These are phyloP conservation scores for Echeveria elegans DNA, from an alignment of 164 flowering plant genomes.

Conservation along the genomic window DNA sequence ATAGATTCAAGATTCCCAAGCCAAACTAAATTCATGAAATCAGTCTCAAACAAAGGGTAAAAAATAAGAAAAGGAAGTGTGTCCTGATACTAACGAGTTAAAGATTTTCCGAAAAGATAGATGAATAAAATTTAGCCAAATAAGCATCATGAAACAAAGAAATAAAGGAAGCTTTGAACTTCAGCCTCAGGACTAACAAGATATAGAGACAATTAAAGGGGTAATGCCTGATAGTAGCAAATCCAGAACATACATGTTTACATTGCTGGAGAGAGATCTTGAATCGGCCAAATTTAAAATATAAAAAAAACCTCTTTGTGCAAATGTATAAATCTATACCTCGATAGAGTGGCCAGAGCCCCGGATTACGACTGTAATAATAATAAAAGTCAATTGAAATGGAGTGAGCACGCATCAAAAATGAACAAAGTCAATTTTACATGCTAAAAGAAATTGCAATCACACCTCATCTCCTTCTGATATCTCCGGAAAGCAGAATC, in stretches of 20 bases:
- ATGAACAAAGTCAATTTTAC: neutral
- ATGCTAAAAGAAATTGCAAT: neutral
- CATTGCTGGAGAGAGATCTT: neutral
- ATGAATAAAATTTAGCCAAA: neutral
- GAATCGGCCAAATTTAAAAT: neutral
- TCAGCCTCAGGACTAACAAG: neutral
- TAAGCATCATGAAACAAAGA: neutral
- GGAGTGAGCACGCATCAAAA: neutral
- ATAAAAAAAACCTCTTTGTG: no score
- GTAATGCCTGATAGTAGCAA: neutral
- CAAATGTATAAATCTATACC: constrained; percentile 32
- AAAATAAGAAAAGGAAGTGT: neutral
- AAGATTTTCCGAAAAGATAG: no score
- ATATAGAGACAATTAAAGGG: neutral
- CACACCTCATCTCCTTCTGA: constrained; percentile 89
- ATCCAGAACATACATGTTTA: neutral
- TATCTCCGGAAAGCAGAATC: constrained; percentile 76
- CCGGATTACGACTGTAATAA: constrained; percentile 61
- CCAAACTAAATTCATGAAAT: neutral
- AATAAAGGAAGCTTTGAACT: no score
- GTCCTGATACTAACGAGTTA: neutral
- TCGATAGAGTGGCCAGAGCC: constrained; percentile 92
- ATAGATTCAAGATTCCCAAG: neutral
- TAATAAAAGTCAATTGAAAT: constrained; percentile 5
- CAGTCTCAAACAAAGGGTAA: neutral